Conservation (phyloP, 371 early-diverging fungal species). For the Gilbertella persicaria region DNA sequence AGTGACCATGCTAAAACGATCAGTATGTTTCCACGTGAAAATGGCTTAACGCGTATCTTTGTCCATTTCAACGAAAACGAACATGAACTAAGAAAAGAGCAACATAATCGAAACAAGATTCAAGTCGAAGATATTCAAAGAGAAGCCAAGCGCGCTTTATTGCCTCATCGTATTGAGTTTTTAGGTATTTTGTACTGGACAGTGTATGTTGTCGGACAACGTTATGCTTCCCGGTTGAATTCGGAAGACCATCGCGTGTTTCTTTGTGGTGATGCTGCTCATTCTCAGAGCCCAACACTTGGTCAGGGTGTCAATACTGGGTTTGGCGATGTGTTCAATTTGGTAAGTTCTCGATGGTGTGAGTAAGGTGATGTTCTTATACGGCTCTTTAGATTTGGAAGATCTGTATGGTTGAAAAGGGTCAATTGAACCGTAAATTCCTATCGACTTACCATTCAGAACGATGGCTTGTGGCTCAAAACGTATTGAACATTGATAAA, state of each 20-base stretch:
- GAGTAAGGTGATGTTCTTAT: not conserved
- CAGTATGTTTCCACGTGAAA: conserved; percentile 48
- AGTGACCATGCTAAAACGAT: conserved; percentile 40
- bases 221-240: conserved; percentile 33
- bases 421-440: conserved; percentile 19
- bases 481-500: conserved; percentile 41
- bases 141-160: conserved; percentile 46
- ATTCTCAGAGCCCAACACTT: conserved; percentile 47
- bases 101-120: conserved; percentile 48
- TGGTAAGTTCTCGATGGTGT: conserved; percentile 21
- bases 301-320: conserved; percentile 51
- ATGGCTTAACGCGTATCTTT: conserved; percentile 47
- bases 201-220: conserved; percentile 49
- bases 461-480: conserved; percentile 38
- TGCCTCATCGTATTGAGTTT: conserved; percentile 50
- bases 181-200: conserved; percentile 51
- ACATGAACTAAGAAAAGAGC: conserved; percentile 41
- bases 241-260: conserved; percentile 37
- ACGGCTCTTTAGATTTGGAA: conserved; percentile 40
- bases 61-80: conserved; percentile 48
- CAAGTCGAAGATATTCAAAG: conserved; percentile 50
- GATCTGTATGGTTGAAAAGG: conserved; percentile 39
- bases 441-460: conserved; percentile 37
- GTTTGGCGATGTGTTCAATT: conserved; percentile 47
- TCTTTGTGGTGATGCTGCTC: conserved; percentile 50